Percentiles rank a stretch among this genome's conserved stretches.
phyloP scores from a whole-genome alignment of 2,329 filamentous ascomycete genomes.

The Talaromyces sp. region DNA sequence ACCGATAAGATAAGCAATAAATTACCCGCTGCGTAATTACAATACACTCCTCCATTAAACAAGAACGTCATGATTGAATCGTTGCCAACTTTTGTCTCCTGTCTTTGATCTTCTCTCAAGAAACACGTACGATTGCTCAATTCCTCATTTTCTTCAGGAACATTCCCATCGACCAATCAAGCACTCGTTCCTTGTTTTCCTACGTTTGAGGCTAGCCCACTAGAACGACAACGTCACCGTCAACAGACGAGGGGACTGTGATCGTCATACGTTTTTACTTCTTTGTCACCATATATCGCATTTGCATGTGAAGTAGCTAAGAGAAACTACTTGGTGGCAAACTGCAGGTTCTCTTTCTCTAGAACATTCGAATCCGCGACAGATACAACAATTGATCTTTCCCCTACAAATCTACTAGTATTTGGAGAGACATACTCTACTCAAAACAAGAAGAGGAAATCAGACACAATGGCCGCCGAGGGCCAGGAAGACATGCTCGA shows the following conservation, averaged over 20 bases:
- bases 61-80: slow-evolving; percentile 6
- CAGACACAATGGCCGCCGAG: neutral
- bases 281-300: neutral
- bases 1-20: neutral
- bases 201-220: neutral
- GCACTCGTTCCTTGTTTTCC: neutral
- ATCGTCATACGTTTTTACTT: neutral
- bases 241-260: neutral
- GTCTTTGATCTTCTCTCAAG: neutral
- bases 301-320: neutral
- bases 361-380: neutral
- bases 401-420: neutral
- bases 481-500: slow-evolving; percentile 9
- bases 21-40: neutral
- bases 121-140: neutral
- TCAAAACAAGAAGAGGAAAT: neutral
- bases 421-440: neutral
- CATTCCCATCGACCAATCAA: neutral
- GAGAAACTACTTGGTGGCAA: neutral
- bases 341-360: neutral
- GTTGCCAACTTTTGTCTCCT: neutral
- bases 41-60: neutral
- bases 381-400: neutral
- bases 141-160: slow-evolving; percentile 3
- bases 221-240: neutral